These are phyloP conservation scores for Pseudoscleropodium purum DNA, from an alignment of 225 moss, liverwort and hornwort genomes.

Conservation along the genomic window DNA sequence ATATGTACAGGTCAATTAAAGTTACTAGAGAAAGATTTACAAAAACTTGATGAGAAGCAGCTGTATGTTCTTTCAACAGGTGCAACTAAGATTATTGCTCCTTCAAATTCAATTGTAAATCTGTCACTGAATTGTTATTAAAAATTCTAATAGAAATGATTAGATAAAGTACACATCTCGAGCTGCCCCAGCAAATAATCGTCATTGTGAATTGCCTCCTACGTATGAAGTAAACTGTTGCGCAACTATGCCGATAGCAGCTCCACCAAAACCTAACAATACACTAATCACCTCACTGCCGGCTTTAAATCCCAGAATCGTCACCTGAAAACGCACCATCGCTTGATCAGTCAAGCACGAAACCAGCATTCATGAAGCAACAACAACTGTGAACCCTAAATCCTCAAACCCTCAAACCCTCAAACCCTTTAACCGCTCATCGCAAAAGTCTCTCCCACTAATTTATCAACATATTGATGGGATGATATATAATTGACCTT, in stretches of 20 bases:
- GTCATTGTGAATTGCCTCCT: not conserved
- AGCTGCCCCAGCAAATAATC: not conserved
- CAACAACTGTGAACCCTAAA: not conserved
- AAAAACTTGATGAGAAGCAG: not conserved
- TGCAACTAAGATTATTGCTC: not conserved
- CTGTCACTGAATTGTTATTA: not conserved
- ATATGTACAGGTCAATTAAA: not conserved
- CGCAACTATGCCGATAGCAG: conserved; percentile 83
- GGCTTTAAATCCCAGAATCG: conserved; percentile 81
- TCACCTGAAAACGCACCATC: conserved; percentile 49
- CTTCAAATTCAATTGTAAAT: not conserved
- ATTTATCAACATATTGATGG: not conserved
- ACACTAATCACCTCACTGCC: conserved; percentile 75
- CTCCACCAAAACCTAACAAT: conserved; percentile 72
- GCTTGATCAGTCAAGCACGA: not conserved
- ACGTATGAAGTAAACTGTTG: conserved; percentile 68
- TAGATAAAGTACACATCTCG: not conserved
- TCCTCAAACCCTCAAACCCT: not conserved
- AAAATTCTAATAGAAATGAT: not conserved
- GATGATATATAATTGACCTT: too few species aligned
- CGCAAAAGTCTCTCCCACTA: not conserved
- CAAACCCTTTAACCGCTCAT: not conserved
- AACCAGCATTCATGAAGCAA: not conserved
- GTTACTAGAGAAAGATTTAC: not conserved
- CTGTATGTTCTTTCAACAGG: not conserved